A percentile compares a stretch with the other conserved stretches of the same genome.
These are phyloP conservation scores for Durio zibethinus DNA, from an alignment of 345 rosid species.

Conservation along the genomic window DNA sequence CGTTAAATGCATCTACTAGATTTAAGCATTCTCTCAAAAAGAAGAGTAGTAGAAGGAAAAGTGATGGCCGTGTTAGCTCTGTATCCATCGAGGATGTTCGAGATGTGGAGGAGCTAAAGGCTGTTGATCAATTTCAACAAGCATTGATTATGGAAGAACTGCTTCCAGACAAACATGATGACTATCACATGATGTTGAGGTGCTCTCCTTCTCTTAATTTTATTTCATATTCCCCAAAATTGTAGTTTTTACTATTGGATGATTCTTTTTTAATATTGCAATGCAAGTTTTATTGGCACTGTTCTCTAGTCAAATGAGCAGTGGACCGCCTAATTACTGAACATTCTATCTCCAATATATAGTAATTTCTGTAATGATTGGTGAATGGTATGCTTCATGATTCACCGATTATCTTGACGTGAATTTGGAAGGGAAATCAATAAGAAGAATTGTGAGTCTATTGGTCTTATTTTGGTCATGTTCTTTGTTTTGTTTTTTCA, in stretches of 20 bases:
- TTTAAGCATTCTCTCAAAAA: slow-evolving; percentile 92
- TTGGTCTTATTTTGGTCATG: neutral
- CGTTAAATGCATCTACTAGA: slow-evolving; percentile 80
- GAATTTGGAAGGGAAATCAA: neutral
- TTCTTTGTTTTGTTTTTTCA: neutral
- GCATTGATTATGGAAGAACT: slow-evolving; percentile 83
- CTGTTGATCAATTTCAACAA: slow-evolving; percentile 88
- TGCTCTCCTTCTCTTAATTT: slow-evolving; percentile 20
- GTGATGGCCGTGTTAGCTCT: slow-evolving; percentile 88
- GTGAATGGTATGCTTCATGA: neutral
- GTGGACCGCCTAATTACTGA: neutral
- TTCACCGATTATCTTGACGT: neutral
- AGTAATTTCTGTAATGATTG: neutral
- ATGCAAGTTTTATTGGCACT: neutral
- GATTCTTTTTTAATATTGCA: too few species aligned
- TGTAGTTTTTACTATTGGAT: neutral
- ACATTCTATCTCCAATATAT: neutral
- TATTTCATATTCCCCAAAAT: neutral
- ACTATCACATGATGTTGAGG: slow-evolving; percentile 96
- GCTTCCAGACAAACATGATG: slow-evolving; percentile 70
- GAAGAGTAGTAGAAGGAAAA: slow-evolving; percentile 73
- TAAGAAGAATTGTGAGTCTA: neutral
- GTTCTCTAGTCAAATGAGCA: neutral
- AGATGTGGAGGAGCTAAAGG: slow-evolving; percentile 78
- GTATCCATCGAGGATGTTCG: slow-evolving; percentile 98